These are phyloP conservation scores for Thalassiosira mediterranea DNA, from an alignment of 352 stramenopile species.

Conservation along the genomic window DNA sequence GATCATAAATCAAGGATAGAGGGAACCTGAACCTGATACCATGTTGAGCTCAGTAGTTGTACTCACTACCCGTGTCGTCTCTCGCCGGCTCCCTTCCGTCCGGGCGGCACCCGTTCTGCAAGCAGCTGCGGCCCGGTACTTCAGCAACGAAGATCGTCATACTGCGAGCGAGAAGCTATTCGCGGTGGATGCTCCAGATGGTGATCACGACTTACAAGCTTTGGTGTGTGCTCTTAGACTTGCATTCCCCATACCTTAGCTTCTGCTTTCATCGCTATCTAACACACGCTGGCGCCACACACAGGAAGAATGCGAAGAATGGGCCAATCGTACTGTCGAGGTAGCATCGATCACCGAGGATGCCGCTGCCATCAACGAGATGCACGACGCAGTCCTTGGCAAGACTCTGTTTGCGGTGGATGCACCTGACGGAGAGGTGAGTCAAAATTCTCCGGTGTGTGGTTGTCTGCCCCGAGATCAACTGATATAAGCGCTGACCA, in stretches of 20 bases:
- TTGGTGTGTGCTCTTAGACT: neutral
- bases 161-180: neutral
- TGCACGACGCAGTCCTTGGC: conserved; percentile 44
- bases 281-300: too few relatives aligned
- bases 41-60: neutral
- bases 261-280: too few relatives aligned
- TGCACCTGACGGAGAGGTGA: conserved; percentile 51
- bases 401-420: conserved; percentile 49
- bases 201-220: neutral
- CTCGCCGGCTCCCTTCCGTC: neutral
- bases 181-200: neutral
- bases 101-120: neutral
- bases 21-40: neutral
- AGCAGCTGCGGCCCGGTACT: neutral
- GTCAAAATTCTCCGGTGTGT: too few relatives aligned
- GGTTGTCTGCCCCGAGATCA: too few relatives aligned
- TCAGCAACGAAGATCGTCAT: too few relatives aligned
- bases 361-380: conserved; percentile 30
- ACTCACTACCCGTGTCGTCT: neutral
- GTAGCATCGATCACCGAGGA: conserved; percentile 44
- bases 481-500: too few relatives aligned
- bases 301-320: conserved; percentile 18
- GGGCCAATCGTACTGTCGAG: conserved; percentile 27
- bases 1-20: neutral
- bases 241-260: too few relatives aligned